Base-by-base conservation (phyloP, 495 filamentous ascomycete genomes). In the Aspergillus egyptiacus region DNA sequence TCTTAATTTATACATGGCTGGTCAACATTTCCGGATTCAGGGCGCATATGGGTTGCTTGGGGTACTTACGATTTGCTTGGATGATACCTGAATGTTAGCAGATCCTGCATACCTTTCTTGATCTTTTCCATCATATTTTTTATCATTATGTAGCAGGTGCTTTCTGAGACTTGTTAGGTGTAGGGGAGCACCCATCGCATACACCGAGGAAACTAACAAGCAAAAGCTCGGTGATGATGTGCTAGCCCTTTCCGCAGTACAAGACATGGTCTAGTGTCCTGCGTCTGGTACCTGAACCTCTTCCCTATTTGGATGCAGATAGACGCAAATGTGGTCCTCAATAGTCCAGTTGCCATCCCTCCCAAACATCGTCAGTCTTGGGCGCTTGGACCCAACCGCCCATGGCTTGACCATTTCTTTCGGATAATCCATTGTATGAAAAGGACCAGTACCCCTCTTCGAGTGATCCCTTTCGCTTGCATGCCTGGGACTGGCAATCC, bases 81-180 rank as follows among this genome's bases (percentile, higher is more conserved):
- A 32, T 56, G 54, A 52, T 51, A 56, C 48, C 50, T 56, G 47
- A 48, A 48, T 25, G 28, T 46, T 56, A 47, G 43, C 33, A 47
- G 48, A 52, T 49, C 47, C 52, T 39, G 25, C 38, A 30, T 19
- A 36, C 37, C 22, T 30, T 25, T 42, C 23, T 52, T 56, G 20
- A 19, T 34, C 10, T 31, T 22, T 49, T 17, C 47, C 19, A 7
- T 36, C 13, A 25, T 46, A 20, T 46, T 36, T 14, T 23, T 14
- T 19, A 33, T 33, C 28, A 31, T 31, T 32, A n/a, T 33, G 9
- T 18, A 35, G n/a, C 4, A 6, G 33, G n/a, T 15, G 20, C 35
- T 37, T 18, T 11, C 10, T 20, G 17, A 15, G n/a, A 28, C 7
- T 20, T 33, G 27, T 30, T 20, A 18, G 15, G 40, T 14, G 27